Base-by-base conservation (phyloP, 2,329 filamentous ascomycete species). In the Sphaerostilbella broomeana region DNA sequence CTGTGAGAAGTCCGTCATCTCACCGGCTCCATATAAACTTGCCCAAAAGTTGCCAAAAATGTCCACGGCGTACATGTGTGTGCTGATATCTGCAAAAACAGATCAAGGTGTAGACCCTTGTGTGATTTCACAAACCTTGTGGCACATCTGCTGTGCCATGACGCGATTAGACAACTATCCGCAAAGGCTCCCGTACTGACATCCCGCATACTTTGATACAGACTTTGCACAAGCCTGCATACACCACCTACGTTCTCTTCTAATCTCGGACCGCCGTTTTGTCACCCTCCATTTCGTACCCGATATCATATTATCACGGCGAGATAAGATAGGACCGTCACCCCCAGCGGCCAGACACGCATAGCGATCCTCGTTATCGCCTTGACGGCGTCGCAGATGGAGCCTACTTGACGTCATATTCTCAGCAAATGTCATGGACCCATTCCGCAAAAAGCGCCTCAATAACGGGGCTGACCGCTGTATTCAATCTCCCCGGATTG, bases 341-440 rank as follows among this genome's bases (percentile, higher is more conserved):
- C 28, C 28, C 15, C 11, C 15, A 31, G 18, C 12, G 15, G 13
- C 28, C 28, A 16, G 13, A 31, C 28, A 19, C 19, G 35, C 35
- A 29, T 30, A 20, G 18, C 10, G 26, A 30, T 37, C 35, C 26
- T 30, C 19, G 11, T 26, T 26, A 19, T 9, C n/a, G 26, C 35
- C 25, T 30, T 21, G 25, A 28, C 17, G 25, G 31, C 31, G 25
- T 21, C 30, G 25, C 9, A 35, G 11, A 40, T 28, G 13, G 18
- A 35, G 16, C 25, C 33, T 16, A 13, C 27, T 16, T 40, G 38
- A 35, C 38, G 31, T 40, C 38, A 40, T 40, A 12, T 35, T 24
- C 19, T n/a, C 26, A 25, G 18, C 18, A 21, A 15, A 34, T 40
- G 38, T 40, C 28, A 40, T 25, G 12, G 31, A 24, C 38, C 31